phyloP scores from a whole-genome alignment of 106 monocot genomes.

The Allium sativum region DNA sequence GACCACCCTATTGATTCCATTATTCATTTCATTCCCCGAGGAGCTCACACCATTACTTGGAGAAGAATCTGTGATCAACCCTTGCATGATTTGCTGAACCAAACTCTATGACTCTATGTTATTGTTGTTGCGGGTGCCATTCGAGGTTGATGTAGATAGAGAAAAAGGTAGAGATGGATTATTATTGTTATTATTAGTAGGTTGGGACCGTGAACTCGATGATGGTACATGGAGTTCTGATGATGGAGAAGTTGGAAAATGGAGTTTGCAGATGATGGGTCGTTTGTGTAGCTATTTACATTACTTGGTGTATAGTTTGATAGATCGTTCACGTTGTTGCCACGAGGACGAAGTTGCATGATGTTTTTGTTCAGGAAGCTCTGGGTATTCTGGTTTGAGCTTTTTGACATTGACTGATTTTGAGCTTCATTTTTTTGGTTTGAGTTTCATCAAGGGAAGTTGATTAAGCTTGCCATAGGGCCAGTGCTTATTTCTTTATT shows the following conservation, averaged over 20 bases:
- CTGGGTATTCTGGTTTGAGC: conserved; percentile 32
- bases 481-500: conserved; percentile 72
- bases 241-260: conserved; percentile 14
- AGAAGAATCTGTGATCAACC: conserved; percentile 69
- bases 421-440: conserved; percentile 33
- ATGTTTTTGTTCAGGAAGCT: conserved; percentile 16
- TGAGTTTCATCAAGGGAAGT: conserved; percentile 52
- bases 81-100: conserved; percentile 62
- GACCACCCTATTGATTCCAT: too few species aligned
- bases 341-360: conserved; percentile 30
- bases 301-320: conserved; percentile 14
- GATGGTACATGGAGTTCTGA: conserved; percentile 47
- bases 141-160: conserved; percentile 36
- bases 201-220: conserved; percentile 31
- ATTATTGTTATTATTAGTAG: conserved; percentile 16
- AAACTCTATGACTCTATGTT: conserved; percentile 54
- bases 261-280: conserved; percentile 14
- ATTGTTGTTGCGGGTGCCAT: conserved; percentile 35
- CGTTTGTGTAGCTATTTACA: conserved; percentile 33
- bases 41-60: conserved; percentile 22
- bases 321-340: too few species aligned
- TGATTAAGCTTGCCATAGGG: conserved; percentile 74
- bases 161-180: conserved; percentile 41
- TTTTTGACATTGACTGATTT: conserved; percentile 20
- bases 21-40: conserved; percentile 43